Base-by-base conservation (phyloP, 78 protist genomes). In the Dictyostelium intermedium region DNA sequence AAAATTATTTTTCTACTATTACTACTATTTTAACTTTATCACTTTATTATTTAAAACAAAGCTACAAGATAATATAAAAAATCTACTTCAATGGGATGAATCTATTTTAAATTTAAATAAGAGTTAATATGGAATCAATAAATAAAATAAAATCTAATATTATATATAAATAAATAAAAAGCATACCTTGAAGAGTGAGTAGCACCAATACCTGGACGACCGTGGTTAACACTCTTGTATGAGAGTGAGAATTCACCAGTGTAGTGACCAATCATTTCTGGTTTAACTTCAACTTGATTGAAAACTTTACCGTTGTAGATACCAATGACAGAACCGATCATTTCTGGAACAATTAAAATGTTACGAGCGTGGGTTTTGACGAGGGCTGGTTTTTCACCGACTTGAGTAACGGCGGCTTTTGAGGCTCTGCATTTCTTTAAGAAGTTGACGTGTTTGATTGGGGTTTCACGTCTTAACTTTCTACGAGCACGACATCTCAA, bases 231-330 rank as follows among this genome's bases (percentile, higher is more conserved):
- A 27, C 99, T 99, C 97, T 97, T 98, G 99, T 99, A 99, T 20
- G 99, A 86, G 87, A 99, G 85, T 23, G 99, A 97, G 98, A 99
- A 99, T 98, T 99, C 99, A 82, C 98, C 99, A 14, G 99, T 96
- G 98, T 98, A 99, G 96, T 97, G 98, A 78, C 99, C 99, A 41
- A 98, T 84, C 99, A 99, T 99, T 87, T 99, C 99, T 35, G 99
- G 97, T 98, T 98, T 98, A 95, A 99, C 83, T 91, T 99, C 99
- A 50, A 99, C 99, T 41, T 91, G 84, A 95, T 85, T 98, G 98
- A 97, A 99, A 47, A 83, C 66, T 98, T 99, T 99, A 63, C 99
- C 99, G 97, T 99, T 99, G 99, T 99, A 98, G 50, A 99, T 98
- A 82, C 99, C 99, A 53, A 99, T 98, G 66, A 98, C 85, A 47